Evolutionary conservation across 805 yeast species (phyloP).

Genomic region (Teunomyces lycoperdinae): DNA sequence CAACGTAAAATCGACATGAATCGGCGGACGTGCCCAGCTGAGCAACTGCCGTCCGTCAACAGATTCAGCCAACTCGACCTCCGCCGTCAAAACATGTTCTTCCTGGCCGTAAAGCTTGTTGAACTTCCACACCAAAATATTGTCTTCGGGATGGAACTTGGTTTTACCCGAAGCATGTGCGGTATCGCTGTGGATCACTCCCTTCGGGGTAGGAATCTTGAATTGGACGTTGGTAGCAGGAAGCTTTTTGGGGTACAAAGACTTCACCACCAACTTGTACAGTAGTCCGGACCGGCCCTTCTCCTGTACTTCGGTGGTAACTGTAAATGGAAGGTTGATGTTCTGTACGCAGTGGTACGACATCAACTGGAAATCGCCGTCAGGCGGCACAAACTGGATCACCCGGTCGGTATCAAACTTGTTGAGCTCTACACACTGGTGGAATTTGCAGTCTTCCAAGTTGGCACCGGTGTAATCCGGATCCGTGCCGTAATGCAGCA

Average conservation of each 20-base stretch:
- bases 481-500: constrained; percentile 12
- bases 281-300: constrained; percentile 46
- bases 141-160: constrained; percentile 64
- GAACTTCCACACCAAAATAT: constrained; percentile 66
- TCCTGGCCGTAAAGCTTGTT: constrained; percentile 64
- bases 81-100: constrained; percentile 59
- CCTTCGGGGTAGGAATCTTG: constrained; percentile 63
- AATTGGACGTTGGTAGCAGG: constrained; percentile 63
- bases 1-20: constrained; percentile 63
- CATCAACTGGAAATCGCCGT: constrained; percentile 83
- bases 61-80: constrained; percentile 36
- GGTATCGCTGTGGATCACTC: constrained; percentile 20
- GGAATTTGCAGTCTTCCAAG: constrained; percentile 78
- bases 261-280: constrained; percentile 58
- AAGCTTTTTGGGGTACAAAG: constrained; percentile 56
- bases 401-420: constrained; percentile 62
- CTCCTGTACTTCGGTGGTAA: constrained; percentile 52
- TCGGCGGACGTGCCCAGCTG: constrained; percentile 72
- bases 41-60: constrained; percentile 9
- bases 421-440: constrained; percentile 77
- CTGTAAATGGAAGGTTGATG: constrained; percentile 66
- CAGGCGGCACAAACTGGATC: constrained; percentile 81
- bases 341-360: constrained; percentile 51
- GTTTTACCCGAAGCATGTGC: constrained; percentile 62
- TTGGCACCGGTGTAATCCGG: constrained; percentile 44